These are phyloP conservation scores for Penicillium sclerotigenum DNA, from an alignment of 2,329 filamentous ascomycete species.

Conservation along the genomic window DNA sequence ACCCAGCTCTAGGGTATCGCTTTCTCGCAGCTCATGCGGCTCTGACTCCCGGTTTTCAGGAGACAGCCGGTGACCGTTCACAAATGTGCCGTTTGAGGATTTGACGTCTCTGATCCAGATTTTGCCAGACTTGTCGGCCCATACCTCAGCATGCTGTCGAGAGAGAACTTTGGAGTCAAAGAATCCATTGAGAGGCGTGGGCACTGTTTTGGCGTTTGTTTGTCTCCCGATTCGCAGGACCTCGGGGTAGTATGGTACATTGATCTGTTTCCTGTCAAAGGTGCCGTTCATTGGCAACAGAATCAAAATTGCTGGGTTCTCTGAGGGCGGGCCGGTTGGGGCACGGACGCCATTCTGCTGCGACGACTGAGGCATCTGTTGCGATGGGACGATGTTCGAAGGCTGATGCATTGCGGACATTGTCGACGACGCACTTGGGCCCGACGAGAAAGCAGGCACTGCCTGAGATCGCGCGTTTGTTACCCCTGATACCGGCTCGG, in stretches of 20 bases:
- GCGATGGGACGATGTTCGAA: conserved; percentile 62
- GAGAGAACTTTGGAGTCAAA: conserved; percentile 98
- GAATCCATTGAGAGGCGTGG: conserved; percentile 86
- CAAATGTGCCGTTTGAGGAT: conserved; percentile 97
- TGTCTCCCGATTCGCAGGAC: conserved; percentile 89
- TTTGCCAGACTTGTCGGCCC: conserved; percentile 79
- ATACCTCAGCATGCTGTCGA: conserved; percentile 92
- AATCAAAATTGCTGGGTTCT: conserved; percentile 74
- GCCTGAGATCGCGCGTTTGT: conserved; percentile 61
- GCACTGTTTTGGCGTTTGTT: conserved; percentile 93
- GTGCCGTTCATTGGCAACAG: conserved; percentile 90
- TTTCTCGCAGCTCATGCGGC: conserved; percentile 85
- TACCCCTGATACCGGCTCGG: conserved; percentile 62
- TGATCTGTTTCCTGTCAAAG: conserved; percentile 95
- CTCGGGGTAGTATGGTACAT: conserved; percentile 90
- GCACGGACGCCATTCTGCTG: conserved; percentile 57
- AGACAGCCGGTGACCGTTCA: conserved; percentile 86
- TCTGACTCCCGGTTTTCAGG: conserved; percentile 95
- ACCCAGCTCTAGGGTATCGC: conserved; percentile 88
- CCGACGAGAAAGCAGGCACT: conserved; percentile 57
- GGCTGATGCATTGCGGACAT: conserved; percentile 64
- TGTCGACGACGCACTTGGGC: conserved; percentile 57
- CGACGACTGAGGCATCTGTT: conserved; percentile 63
- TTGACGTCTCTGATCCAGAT: conserved; percentile 97
- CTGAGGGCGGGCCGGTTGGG: conserved; percentile 46